Evolutionary conservation across 106 monocot genomes (phyloP).

Genomic region (Ottelia alismoides): DNA sequence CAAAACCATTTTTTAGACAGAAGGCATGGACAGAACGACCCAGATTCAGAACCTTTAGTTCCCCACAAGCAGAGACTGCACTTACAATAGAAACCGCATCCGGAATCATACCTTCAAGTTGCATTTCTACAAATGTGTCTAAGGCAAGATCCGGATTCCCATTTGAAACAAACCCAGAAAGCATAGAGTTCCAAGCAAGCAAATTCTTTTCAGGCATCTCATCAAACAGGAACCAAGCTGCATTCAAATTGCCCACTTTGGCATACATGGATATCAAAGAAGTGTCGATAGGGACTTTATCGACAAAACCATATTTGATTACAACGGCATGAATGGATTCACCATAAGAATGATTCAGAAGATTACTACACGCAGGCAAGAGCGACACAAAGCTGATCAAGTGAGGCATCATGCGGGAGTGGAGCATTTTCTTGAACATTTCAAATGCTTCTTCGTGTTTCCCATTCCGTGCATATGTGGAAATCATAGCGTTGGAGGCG

Average conservation of each 20-base stretch:
- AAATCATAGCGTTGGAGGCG: slow-evolving; percentile 55
- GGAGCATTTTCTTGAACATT: slow-evolving; percentile 26
- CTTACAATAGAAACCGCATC: slow-evolving; percentile 40
- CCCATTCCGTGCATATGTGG: slow-evolving; percentile 29
- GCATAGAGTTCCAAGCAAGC: slow-evolving; percentile 44
- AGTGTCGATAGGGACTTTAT: slow-evolving; percentile 23
- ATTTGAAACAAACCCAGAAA: slow-evolving; percentile 43
- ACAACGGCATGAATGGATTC: slow-evolving; percentile 34
- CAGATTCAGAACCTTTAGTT: slow-evolving; percentile 7
- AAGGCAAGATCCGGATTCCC: slow-evolving; percentile 14
- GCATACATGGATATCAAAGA: slow-evolving; percentile 51
- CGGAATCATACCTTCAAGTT: slow-evolving; percentile 16
- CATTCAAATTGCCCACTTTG: slow-evolving; percentile 29
- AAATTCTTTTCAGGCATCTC: slow-evolving; percentile 24
- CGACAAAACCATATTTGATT: slow-evolving; percentile 28
- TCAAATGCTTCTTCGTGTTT: slow-evolving; percentile 17
- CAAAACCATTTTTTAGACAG: slow-evolving; percentile 28
- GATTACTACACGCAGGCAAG: slow-evolving; percentile 30
- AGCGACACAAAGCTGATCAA: slow-evolving; percentile 33
- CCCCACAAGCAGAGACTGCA: slow-evolving; percentile 25
- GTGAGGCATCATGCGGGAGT: slow-evolving; percentile 19
- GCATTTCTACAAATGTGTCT: slow-evolving; percentile 27
- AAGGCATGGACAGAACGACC: slow-evolving; percentile 51
- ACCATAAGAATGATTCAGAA: slow-evolving; percentile 12
- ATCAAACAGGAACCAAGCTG: slow-evolving; percentile 25